Base-by-base conservation (phyloP, 177 flowering plant genomes). In the Vitis hybrid region DNA sequence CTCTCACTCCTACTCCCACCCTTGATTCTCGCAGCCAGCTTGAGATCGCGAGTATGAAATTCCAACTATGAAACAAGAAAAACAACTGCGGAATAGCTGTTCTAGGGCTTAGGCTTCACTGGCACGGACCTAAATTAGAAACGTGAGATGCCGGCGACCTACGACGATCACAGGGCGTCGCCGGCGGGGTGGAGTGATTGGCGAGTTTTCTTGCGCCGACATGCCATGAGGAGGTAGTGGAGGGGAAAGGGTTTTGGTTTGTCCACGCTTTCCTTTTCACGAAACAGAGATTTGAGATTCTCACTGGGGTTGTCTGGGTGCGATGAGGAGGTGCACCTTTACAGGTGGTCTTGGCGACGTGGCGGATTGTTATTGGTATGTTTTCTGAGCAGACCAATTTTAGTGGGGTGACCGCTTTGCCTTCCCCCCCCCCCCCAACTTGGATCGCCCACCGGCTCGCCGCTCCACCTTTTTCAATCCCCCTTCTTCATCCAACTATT, bases 121-220 rank as follows among this genome's bases (percentile, higher is more conserved):
- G 15, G 63, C 64, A 23, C 45, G 40, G 10, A 10, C 51, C 13
- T 50, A 54, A 32, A 51, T 18, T 30, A 8, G 34, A 26, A 17
- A 14, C 4, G 52, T 64, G 72, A 64, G 69, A 68, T 56, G 56
- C 65, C 72, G 58, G 52, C 30, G 21, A 52, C 8, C 54, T 8
- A 32, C 18, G 12, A 15, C 23, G 10, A 12, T 40, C 45, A 40
- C 45, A 7, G 32, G 6, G 5, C 10, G n/a, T 7, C 23, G 50
- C n/a, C 48, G 21, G 18, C 56, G 70, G 13, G 17, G 26, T 14
- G 52, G 26, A 52, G 49, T 18, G 15, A 21, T n/a, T 10, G 50
- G 55, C 45, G 45, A 40, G 45, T 40, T 40, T 5, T 40, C 45
- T 40, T 40, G 45, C 45, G 45, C 45, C 45, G 45, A 40, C 45